Base-by-base conservation (phyloP, 305 asterid genomes). In the Solanum hybrid region DNA sequence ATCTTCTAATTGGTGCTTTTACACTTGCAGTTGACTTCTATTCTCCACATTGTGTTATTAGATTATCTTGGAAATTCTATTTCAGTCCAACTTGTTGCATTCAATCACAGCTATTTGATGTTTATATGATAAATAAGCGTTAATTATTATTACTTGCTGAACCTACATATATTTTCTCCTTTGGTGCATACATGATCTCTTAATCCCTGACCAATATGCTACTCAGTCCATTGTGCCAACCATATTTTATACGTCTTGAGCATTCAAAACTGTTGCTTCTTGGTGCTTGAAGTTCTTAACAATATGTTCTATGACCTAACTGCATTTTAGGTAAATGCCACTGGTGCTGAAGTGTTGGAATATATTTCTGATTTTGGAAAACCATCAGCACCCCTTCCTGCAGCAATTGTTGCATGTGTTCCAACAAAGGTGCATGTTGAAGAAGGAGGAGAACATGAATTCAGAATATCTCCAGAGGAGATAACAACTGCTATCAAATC, bases 351-450 rank as follows among this genome's bases (percentile, higher is more conserved):
- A 92, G 98, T 98, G 91, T 94, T 98, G 95, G 99, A 98, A 93
- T 98, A 95, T 93, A 93, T 96, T 84, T 96, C 99, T 69, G 99
- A 98, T 93, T 97, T 92, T 89, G 99, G 99, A 90, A 96, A 95
- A 92, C 95, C 98, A 90, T 93, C 98, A 90, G 97, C 99, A 77
- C 99, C 98, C 7, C 94, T 90, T 89, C 99, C 99, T 87, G 98
- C 99, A 84, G 99, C 99, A 89, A 95, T 98, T 92, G 99, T 98
- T 93, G 99, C 98, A 46, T 98, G 99, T 91, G 96, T 98, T 87
- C 99, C 99, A 8, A 94, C 88, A 92, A 96, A 93, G 92, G 96
- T 93, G 87, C 98, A 98, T 64, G 89, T 95, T 11, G 98, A 98
- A 91, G 99, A 95, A 87, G 46, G 93, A 89, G 99, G 98, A 89